Conservation (phyloP, 2,329 filamentous ascomycete genomes). For the Thielaviopsis cerberus region DNA sequence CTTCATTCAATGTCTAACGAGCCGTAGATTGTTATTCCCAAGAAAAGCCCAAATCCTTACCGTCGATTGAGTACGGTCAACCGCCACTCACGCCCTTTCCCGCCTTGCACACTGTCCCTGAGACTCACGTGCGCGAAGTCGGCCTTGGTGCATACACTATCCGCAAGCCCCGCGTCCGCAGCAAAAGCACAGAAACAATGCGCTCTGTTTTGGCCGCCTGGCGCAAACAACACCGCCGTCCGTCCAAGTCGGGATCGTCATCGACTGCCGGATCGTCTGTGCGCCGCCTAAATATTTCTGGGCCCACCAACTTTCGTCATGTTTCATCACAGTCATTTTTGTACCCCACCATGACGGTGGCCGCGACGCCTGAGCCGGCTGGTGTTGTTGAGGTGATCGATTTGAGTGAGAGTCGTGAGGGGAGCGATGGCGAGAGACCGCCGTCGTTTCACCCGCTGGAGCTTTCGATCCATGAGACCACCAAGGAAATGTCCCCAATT, state of each 20-base stretch:
- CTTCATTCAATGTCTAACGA: neutral
- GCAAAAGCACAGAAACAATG: slow-evolving; percentile 14
- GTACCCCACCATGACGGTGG: slow-evolving; percentile 12
- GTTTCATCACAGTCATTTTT: slow-evolving; percentile 11
- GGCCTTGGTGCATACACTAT: slow-evolving; percentile 16
- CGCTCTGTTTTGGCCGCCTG: slow-evolving; percentile 18
- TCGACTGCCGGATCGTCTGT: slow-evolving; percentile 16
- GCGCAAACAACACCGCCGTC: slow-evolving; percentile 17
- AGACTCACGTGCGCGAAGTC: slow-evolving; percentile 19
- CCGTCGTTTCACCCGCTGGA: slow-evolving; percentile 35
- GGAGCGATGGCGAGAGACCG: slow-evolving; percentile 16
- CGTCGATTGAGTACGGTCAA: slow-evolving; percentile 4
- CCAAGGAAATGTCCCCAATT: slow-evolving; percentile 35
- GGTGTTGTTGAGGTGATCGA: neutral
- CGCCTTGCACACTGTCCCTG: slow-evolving; percentile 15
- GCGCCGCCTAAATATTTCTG: slow-evolving; percentile 35
- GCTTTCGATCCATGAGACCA: slow-evolving; percentile 29
- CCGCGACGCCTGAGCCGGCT: neutral
- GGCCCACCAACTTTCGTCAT: slow-evolving; percentile 42
- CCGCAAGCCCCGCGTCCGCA: slow-evolving; percentile 15
- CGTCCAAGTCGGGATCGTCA: neutral
- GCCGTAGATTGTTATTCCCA: neutral
- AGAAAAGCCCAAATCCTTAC: neutral
- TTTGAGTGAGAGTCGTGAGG: neutral
- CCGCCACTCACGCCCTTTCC: slow-evolving; percentile 4